phyloP scores from a whole-genome alignment of 140 eudicot species.

The Stevia rebaudiana region DNA sequence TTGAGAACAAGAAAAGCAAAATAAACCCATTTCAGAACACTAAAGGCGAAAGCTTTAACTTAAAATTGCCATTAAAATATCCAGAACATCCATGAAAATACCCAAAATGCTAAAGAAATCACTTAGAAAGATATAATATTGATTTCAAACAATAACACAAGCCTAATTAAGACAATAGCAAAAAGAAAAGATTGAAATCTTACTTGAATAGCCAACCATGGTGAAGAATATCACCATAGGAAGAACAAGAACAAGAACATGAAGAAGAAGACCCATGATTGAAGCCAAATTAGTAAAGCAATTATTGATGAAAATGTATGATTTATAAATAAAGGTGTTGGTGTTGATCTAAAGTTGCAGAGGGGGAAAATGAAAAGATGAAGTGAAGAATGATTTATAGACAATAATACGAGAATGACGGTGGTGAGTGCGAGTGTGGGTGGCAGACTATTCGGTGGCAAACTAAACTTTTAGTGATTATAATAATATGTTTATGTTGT shows the following conservation, averaged over 20 bases:
- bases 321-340: slow-evolving; percentile 14
- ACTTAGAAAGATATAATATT: background rate
- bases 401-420: slow-evolving; percentile 33
- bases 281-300: slow-evolving; percentile 25
- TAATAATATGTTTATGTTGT: background rate
- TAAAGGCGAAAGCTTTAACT: background rate
- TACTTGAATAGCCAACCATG: slow-evolving; percentile 63
- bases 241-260: slow-evolving; percentile 33
- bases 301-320: slow-evolving; percentile 22
- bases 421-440: slow-evolving; percentile 32
- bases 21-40: background rate
- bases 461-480: slow-evolving; percentile 19
- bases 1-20: background rate
- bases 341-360: slow-evolving; percentile 8
- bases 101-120: background rate
- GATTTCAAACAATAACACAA: background rate
- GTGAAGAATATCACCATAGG: slow-evolving; percentile 41
- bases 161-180: background rate
- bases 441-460: slow-evolving; percentile 29
- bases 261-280: too few relatives aligned
- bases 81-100: background rate
- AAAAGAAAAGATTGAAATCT: slow-evolving; percentile 8
- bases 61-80: background rate
- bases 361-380: slow-evolving; percentile 18
- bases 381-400: slow-evolving; percentile 23